Base-by-base conservation (phyloP, 1,139 yeast species). In the Pichia sp. region DNA sequence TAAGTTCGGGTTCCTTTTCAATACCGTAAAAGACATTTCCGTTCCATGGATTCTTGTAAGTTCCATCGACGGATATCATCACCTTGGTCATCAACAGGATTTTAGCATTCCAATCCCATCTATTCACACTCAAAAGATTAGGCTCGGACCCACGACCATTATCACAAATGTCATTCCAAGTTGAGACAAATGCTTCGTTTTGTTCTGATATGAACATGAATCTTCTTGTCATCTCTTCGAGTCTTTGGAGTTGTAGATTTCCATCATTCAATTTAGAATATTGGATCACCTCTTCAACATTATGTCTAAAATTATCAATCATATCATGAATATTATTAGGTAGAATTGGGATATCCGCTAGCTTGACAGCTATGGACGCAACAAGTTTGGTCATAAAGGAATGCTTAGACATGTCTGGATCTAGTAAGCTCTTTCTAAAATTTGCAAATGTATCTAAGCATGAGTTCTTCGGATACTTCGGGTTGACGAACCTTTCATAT, bases 41-140 rank as follows among this genome's bases (percentile, higher is more conserved):
- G 52, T 74, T 83, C 64, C 93, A 88, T 16, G 74, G 66, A 32
- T 95, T 66, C 6, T 61, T 55, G 5, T 71, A 69, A 9, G 71
- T 54, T 2, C 79, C 77, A 15, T 59, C 64, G 4, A 65, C 59
- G 15, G 65, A 60, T 19, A 78, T 51, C 45, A 82, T 66, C 18
- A 66, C 63, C 47, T 71, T 72, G 46, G 78, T 83, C 39, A 85
- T 66, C 14, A 63, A 59, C 14, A 74, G 59, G 53, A 86, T 60
- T 43, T 75, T 74, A 22, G 76, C 69, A 59, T 88, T 88, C 86
- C 94, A 82, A 42, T 73, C 74, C 80, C 86, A 74, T 50, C 97
- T 67, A 47, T 74, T 77, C 41, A 77, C 70, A 0, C 88, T 72
- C 39, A 82, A 63, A 32, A 81, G 57, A 4, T 86, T 73, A 0